These are phyloP conservation scores for Domatiomyces catenatus DNA, from an alignment of 2,329 filamentous ascomycete genomes.

Conservation along the genomic window DNA sequence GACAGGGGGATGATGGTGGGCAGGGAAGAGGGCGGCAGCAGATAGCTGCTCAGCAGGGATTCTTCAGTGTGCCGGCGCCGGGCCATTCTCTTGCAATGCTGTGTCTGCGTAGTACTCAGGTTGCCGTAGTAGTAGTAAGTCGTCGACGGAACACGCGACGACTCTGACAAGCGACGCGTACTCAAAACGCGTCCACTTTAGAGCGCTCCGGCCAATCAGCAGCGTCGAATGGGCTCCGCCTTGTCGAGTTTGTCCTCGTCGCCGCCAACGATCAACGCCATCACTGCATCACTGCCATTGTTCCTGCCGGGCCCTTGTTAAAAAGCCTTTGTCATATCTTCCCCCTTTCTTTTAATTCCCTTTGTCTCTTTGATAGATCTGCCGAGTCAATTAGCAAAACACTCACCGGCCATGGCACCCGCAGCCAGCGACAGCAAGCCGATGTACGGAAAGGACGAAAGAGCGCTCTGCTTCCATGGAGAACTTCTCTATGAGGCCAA, in stretches of 20 bases:
- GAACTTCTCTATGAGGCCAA: slow-evolving; percentile 97
- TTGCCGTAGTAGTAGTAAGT: background rate
- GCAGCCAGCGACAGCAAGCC: slow-evolving; percentile 29
- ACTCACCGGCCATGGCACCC: slow-evolving; percentile 44
- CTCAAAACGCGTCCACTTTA: too few species aligned
- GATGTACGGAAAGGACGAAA: slow-evolving; percentile 63
- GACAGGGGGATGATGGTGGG: slow-evolving; percentile 57
- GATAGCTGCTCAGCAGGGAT: slow-evolving; percentile 60
- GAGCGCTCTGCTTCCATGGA: slow-evolving; percentile 90
- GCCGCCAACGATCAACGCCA: background rate
- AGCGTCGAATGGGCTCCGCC: background rate
- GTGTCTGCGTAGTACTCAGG: too few species aligned
- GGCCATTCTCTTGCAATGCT: slow-evolving; percentile 1
- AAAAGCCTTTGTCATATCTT: background rate
- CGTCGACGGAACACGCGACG: too few species aligned
- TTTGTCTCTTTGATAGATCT: background rate
- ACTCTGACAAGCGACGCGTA: background rate
- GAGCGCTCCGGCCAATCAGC: background rate
- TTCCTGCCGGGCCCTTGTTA: background rate
- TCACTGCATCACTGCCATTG: background rate
- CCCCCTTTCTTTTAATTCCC: background rate
- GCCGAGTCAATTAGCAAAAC: background rate
- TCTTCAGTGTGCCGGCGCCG: slow-evolving; percentile 46
- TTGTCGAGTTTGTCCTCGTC: background rate
- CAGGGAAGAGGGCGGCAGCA: slow-evolving; percentile 60